Evolutionary conservation across 306 rosid genomes (phyloP).

Genomic region (Medicago lupulina): DNA sequence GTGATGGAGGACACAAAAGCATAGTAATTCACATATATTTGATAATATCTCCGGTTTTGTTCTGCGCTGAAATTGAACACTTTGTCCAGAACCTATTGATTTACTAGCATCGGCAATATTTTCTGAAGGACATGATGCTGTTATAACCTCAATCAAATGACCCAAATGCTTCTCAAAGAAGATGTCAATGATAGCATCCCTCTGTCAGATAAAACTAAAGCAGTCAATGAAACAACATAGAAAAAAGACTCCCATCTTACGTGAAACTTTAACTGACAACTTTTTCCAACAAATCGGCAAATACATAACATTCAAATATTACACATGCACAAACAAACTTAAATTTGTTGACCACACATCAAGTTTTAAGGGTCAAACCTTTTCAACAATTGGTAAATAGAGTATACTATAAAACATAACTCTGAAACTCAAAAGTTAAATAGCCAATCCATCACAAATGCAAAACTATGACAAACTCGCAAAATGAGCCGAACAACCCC

Average conservation of each 20-base stretch:
- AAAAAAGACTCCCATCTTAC: constrained; percentile 43
- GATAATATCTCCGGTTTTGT: constrained; percentile 91
- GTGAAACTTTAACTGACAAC: constrained; percentile 61
- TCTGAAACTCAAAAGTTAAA: constrained; percentile 47
- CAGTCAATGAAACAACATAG: constrained; percentile 42
- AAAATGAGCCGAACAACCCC: not conserved
- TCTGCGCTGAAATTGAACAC: constrained; percentile 51
- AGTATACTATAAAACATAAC: constrained; percentile 20
- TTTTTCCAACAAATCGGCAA: constrained; percentile 64
- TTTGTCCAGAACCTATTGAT: constrained; percentile 49
- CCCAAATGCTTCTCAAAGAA: constrained; percentile 94
- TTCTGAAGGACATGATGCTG: constrained; percentile 75
- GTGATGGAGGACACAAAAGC: constrained; percentile 97
- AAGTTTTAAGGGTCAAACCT: constrained; percentile 42
- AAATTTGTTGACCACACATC: constrained; percentile 36
- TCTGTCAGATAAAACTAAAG: constrained; percentile 62
- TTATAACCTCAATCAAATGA: constrained; percentile 76
- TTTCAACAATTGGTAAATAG: constrained; percentile 30
- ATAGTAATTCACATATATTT: constrained; percentile 88
- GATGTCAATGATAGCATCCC: constrained; percentile 80
- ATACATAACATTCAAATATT: constrained; percentile 59
- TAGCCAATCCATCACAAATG: constrained; percentile 42
- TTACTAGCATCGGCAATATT: constrained; percentile 49
- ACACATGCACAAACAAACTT: constrained; percentile 57
- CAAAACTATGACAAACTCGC: constrained; percentile 18